Percentiles rank a stretch among this genome's conserved stretches.
phyloP scores from a whole-genome alignment of 129 eudicot genomes.

The Lactuca saligna region DNA sequence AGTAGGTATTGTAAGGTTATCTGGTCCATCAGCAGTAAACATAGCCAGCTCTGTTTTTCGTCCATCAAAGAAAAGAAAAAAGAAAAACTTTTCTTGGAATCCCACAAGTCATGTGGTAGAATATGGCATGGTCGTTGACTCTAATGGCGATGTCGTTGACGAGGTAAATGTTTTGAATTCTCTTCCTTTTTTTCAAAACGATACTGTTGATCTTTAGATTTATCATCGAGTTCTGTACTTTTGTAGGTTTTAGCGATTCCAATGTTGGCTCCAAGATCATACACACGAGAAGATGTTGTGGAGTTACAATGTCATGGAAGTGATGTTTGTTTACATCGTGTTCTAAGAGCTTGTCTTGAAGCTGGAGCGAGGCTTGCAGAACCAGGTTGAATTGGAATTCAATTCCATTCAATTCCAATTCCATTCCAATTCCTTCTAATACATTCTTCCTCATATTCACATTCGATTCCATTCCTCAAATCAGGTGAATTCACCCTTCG shows the following conservation, averaged over 20 bases:
- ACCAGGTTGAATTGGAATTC: constrained; percentile 57
- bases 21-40: constrained; percentile 74
- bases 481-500: constrained; percentile 98
- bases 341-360: constrained; percentile 81
- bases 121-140: constrained; percentile 77
- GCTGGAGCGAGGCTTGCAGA: constrained; percentile 98
- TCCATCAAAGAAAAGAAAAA: constrained; percentile 46
- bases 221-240: not conserved
- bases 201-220: not conserved
- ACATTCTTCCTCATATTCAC: not conserved
- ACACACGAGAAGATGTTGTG: constrained; percentile 93
- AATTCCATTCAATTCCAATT: not conserved
- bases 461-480: not conserved
- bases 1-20: constrained; percentile 87
- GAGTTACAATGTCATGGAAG: constrained; percentile 97
- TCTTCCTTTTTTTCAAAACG: not conserved
- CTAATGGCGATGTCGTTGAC: constrained; percentile 66
- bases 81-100: constrained; percentile 47
- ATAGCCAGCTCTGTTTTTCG: constrained; percentile 66
- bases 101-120: constrained; percentile 93
- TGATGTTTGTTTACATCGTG: constrained; percentile 89
- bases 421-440: not conserved
- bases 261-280: constrained; percentile 94
- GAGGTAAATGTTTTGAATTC: constrained; percentile 49
- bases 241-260: constrained; percentile 78